Conservation (phyloP, 2,329 filamentous ascomycete species). For the Botryotinia narcissicola region DNA sequence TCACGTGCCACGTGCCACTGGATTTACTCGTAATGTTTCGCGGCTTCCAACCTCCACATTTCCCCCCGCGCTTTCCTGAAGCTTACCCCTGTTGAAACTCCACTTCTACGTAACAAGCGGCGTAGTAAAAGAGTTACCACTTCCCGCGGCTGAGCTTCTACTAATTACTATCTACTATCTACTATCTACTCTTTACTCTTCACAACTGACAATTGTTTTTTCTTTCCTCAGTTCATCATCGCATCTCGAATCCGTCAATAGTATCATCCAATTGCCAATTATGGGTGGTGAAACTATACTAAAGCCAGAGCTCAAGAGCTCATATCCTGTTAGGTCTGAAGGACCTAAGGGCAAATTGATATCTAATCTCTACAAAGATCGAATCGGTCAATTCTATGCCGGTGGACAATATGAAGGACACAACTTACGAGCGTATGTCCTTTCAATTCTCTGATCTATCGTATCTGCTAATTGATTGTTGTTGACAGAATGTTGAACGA, state of each 20-base stretch:
- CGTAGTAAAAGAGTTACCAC: constrained; percentile 7
- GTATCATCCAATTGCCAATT: constrained; percentile 28
- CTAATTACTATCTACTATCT: background rate
- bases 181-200: background rate
- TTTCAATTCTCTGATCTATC: constrained; percentile 17
- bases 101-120: constrained; percentile 19
- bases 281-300: constrained; percentile 39
- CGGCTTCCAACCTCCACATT: constrained; percentile 1
- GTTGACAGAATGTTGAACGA: constrained; percentile 66
- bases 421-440: constrained; percentile 67
- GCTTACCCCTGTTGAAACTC: constrained; percentile 15
- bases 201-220: background rate
- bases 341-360: constrained; percentile 73
- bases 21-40: background rate
- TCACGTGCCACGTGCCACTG: background rate
- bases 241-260: constrained; percentile 13
- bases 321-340: constrained; percentile 37
- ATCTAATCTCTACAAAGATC: constrained; percentile 77
- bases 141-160: constrained; percentile 9
- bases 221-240: background rate
- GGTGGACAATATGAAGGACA: constrained; percentile 74
- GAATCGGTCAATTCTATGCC: constrained; percentile 77
- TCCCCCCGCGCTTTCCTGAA: constrained; percentile 14
- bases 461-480: constrained; percentile 20
- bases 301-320: constrained; percentile 31